Evolutionary conservation across 768 basidiomycete genomes (phyloP), one percentile per base, ranked within the genome.

Genomic region (Rhodotorula diobovata): DNA sequence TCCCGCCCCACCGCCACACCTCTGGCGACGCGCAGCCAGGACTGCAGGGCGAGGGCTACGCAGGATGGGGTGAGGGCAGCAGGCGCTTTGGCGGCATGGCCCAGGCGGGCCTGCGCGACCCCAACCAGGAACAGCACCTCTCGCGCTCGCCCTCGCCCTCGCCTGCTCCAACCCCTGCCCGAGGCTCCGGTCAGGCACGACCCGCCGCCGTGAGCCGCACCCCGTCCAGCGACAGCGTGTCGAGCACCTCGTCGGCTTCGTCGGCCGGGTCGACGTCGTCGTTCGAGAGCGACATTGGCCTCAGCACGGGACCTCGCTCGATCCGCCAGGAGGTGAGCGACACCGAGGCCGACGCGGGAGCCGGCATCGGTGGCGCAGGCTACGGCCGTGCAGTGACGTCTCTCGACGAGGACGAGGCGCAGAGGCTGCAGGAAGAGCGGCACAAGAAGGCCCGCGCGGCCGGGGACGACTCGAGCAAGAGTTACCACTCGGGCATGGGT

Each of bases 41-140:
- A n/a, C n/a, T n/a, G n/a, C 4, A 39, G 32, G 34, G 23, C 35
- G n/a, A 59, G 15, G 61, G 58, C 7, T 61, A 60, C 23, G n/a
- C 55, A 14, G 70, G 70, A 9, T 60, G 70, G 61, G 70, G 70
- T 12, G 51, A 59, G 23, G 66, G 43, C 39, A 66, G 57, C 4
- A 50, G 67, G 30, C 65, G 70, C 21, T 67, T 63, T 30, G 70
- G 70, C 45, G 70, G 66, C 16, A 71, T 71, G 70, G 70, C 18
- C 7, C 70, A 63, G 43, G 66, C 66, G 12, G 56, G 53, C 9
- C 37, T 67, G 16, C 56, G 56, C 56, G 56, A 57, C 37, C 34
- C 34, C 23, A 21, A 43, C 21, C 55, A 30, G 55, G 50, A 34
- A 21, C n/a, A 21, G 14, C 14, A 43, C 41, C 41, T 18, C 41